These are phyloP conservation scores for Alternaria viburni DNA, from an alignment of 2,329 filamentous ascomycete genomes.

Conservation along the genomic window DNA sequence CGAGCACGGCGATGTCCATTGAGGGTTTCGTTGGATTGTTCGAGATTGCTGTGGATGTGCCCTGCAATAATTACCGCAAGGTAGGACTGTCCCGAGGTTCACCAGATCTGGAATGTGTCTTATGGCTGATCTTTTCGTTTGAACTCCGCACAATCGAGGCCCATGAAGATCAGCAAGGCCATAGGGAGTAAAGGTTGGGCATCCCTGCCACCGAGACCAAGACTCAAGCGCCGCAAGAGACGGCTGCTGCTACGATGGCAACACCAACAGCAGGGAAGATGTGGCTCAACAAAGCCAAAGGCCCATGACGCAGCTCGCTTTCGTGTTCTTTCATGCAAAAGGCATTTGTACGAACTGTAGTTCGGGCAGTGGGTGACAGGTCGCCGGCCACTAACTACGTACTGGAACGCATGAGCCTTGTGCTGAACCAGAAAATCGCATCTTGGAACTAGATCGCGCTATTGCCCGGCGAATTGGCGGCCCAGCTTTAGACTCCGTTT, in stretches of 20 bases:
- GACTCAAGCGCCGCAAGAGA: not conserved
- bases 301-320: constrained; percentile 2
- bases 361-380: constrained; percentile 9
- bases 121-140: not conserved
- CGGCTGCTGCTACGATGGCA: not conserved
- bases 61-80: not conserved
- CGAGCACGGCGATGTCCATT: constrained; percentile 6
- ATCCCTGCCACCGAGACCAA: not conserved
- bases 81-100: not conserved
- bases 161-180: not conserved
- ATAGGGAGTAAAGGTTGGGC: not conserved
- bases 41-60: not conserved
- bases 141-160: constrained; percentile 1
- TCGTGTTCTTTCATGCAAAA: not conserved
- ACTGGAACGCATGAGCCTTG: not conserved
- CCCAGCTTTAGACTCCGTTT: constrained; percentile 23
- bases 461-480: constrained; percentile 10
- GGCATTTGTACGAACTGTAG: not conserved
- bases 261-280: constrained; percentile 4
- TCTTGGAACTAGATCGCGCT: constrained; percentile 13
- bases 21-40: not conserved
- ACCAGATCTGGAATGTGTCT: not conserved
- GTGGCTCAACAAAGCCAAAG: constrained; percentile 1
- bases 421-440: constrained; percentile 1
- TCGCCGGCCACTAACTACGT: not conserved